phyloP scores from a whole-genome alignment of 257 asterid species.

The Solanum neorickii region DNA sequence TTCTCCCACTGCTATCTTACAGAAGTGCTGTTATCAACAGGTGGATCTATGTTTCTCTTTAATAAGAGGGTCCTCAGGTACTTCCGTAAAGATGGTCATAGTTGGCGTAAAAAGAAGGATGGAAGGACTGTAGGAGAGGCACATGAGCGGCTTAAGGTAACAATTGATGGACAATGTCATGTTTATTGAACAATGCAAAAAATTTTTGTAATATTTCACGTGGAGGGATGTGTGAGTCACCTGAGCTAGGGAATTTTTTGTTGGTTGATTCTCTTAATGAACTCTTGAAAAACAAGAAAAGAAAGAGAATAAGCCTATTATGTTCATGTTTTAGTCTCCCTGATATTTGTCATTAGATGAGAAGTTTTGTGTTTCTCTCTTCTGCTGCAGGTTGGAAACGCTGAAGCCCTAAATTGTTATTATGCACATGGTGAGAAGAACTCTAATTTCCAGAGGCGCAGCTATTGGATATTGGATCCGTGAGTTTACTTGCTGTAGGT shows the following conservation, averaged over 20 bases:
- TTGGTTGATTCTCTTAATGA: background rate
- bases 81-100: constrained; percentile 93
- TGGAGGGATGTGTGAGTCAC: background rate
- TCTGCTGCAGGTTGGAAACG: constrained; percentile 53
- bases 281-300: background rate
- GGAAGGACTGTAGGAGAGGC: constrained; percentile 89
- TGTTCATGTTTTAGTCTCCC: background rate
- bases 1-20: constrained; percentile 1
- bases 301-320: background rate
- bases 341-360: background rate
- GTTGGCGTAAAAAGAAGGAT: constrained; percentile 87
- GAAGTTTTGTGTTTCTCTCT: constrained; percentile 5
- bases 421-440: constrained; percentile 81
- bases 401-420: constrained; percentile 71
- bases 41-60: constrained; percentile 76
- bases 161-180: background rate
- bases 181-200: background rate
- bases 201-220: background rate
- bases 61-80: constrained; percentile 70
- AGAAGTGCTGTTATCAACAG: constrained; percentile 21
- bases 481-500: constrained; percentile 20
- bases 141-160: constrained; percentile 93
- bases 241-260: background rate
- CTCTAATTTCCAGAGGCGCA: constrained; percentile 67
- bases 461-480: constrained; percentile 85